Base-by-base conservation (phyloP, 148 eudicot genomes). In the Cornus suecica region DNA sequence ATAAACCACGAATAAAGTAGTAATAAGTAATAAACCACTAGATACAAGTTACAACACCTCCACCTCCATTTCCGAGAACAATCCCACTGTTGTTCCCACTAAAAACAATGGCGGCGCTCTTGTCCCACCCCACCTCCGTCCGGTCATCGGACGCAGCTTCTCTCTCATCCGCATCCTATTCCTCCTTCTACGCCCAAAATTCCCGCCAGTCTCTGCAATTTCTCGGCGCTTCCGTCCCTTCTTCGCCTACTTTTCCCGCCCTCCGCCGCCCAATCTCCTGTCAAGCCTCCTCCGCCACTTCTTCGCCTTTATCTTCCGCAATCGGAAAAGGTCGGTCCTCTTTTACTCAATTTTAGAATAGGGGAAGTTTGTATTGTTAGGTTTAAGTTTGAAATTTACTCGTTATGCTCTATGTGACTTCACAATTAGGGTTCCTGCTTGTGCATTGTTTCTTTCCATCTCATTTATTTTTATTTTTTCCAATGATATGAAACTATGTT, bases 201-300 rank as follows among this genome's bases (percentile, higher is more conserved):
- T 70, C 77, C 65, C 73, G 68, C 18, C 74, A 60, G 26, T 70
- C 75, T 16, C 72, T 84, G 1, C 89, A 83, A 23, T 34, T 79
- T 30, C 45, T 86, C 76, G 64, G 67, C 70, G 64, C 28, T 37
- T 71, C 76, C 29, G 26, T n/a, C 15, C n/a, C 80, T 10, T 74
- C 83, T 29, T 34, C 85, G 15, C 10, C 69, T 56, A 22, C 25
- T 27, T 10, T 48, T n/a, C 76, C 86, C 18, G 26, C 60, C n/a
- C 24, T 45, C 34, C 80, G 80, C 74, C 86, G 84, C 6, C 83
- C 76, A 72, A 73, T 92, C 80, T 74, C 86, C 25, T 82, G 86
- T 66, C 93, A 82, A 54, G 79, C 82, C 16, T 70, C 87, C 16
- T 80, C 89, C 13, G 73, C 82, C 24, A 42, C 83, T 68, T 80